These are phyloP conservation scores for Shiraia sp. DNA, from an alignment of 2,329 filamentous ascomycete genomes.

Conservation along the genomic window DNA sequence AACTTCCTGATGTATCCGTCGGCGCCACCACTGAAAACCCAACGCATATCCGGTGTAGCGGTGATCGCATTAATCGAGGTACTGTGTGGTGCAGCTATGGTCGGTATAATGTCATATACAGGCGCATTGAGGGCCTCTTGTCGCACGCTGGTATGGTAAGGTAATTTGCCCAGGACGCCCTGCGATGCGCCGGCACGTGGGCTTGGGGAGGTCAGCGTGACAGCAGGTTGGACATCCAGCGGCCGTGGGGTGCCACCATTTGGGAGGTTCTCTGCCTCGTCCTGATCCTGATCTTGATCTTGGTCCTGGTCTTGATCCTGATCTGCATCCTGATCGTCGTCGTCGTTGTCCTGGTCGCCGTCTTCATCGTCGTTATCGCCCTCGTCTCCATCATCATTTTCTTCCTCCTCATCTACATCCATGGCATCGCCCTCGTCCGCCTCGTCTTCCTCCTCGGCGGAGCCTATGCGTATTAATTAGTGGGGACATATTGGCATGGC, in stretches of 20 bases:
- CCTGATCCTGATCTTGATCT: constrained; percentile 48
- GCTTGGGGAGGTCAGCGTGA: constrained; percentile 54
- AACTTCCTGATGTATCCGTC: constrained; percentile 98
- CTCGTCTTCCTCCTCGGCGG: constrained; percentile 33
- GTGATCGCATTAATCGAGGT: constrained; percentile 94
- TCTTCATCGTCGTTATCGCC: constrained; percentile 49
- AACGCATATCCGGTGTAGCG: constrained; percentile 90
- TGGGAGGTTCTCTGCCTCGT: constrained; percentile 38
- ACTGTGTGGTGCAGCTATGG: constrained; percentile 92
- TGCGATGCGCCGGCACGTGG: constrained; percentile 38
- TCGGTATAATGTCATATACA: constrained; percentile 93
- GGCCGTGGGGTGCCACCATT: constrained; percentile 32
- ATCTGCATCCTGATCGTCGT: constrained; percentile 47
- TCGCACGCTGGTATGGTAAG: constrained; percentile 66
- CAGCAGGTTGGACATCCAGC: constrained; percentile 50
- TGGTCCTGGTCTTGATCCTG: constrained; percentile 48
- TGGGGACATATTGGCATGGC: neutral
- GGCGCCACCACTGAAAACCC: constrained; percentile 90
- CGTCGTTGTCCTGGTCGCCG: constrained; percentile 46
- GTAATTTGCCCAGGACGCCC: constrained; percentile 41
- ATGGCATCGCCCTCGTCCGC: constrained; percentile 49
- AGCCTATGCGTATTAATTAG: constrained; percentile 22
- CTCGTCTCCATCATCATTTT: constrained; percentile 46
- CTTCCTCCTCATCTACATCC: constrained; percentile 50
- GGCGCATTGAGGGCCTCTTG: constrained; percentile 77